Conservation (phyloP, 495 filamentous ascomycete species). For the Penicillium atrosanguineum region DNA sequence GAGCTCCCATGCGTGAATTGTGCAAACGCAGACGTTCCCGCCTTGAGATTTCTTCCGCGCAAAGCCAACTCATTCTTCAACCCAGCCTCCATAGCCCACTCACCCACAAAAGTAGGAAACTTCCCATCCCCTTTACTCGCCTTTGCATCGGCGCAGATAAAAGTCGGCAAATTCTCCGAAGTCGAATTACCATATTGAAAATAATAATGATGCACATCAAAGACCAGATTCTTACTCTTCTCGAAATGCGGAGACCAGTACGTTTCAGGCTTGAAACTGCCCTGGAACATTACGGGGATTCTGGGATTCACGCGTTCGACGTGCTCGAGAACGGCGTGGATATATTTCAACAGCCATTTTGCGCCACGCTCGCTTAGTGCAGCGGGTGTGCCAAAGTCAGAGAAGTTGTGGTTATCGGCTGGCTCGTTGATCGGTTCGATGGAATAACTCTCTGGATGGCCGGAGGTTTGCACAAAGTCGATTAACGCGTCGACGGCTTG, state of each 20-base stretch:
- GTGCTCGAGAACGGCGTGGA: constrained; percentile 13
- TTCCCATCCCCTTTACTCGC: constrained; percentile 14
- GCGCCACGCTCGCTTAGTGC: constrained; percentile 18
- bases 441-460: constrained; percentile 19
- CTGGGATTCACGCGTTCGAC: constrained; percentile 13
- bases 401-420: constrained; percentile 18
- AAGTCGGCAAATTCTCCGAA: constrained; percentile 13
- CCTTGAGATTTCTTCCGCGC: constrained; percentile 20
- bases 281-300: constrained; percentile 24
- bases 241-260: constrained; percentile 26
- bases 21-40: constrained; percentile 15
- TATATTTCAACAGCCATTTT: constrained; percentile 21
- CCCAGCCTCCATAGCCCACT: constrained; percentile 22
- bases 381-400: constrained; percentile 20
- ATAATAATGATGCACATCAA: constrained; percentile 25
- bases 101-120: constrained; percentile 23
- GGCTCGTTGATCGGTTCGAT: constrained; percentile 26
- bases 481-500: constrained; percentile 25
- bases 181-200: constrained; percentile 14
- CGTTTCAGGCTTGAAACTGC: constrained; percentile 18
- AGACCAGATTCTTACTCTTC: constrained; percentile 19
- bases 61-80: constrained; percentile 23
- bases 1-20: constrained; percentile 17
- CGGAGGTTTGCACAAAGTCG: constrained; percentile 24
- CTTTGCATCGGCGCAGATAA: constrained; percentile 14